A percentile compares a stretch with the other conserved stretches of the same genome.
Evolutionary conservation across 2,329 filamentous ascomycete species (phyloP).

Genomic region (Aspergillus pseudotamarii): DNA sequence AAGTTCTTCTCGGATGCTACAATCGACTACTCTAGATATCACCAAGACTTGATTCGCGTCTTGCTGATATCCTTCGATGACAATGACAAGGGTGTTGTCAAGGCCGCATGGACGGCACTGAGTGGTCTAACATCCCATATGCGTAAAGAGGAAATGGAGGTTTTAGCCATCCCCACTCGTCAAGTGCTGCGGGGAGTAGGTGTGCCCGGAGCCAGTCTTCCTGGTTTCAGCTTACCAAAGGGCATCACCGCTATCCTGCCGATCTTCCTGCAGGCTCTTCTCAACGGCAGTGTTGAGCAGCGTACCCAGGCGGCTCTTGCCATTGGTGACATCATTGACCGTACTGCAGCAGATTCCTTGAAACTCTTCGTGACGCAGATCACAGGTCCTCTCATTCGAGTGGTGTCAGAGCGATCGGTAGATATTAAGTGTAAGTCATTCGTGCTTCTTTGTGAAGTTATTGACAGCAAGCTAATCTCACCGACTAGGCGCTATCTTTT

Average conservation of each 20-base stretch:
- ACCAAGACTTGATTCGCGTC: constrained; percentile 90
- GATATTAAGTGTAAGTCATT: constrained; percentile 72
- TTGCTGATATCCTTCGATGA: constrained; percentile 93
- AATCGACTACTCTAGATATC: constrained; percentile 92
- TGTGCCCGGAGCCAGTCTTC: constrained; percentile 78
- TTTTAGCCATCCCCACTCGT: constrained; percentile 80
- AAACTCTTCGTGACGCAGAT: constrained; percentile 97
- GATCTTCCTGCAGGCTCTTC: constrained; percentile 95
- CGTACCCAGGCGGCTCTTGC: constrained; percentile 87
- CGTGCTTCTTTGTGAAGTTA: neutral
- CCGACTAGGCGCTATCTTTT: constrained; percentile 74
- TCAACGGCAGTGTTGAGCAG: constrained; percentile 94
- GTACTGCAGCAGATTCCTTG: constrained; percentile 81
- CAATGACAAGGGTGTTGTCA: constrained; percentile 78
- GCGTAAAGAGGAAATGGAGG: constrained; percentile 97
- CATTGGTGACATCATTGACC: constrained; percentile 93
- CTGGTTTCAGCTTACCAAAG: constrained; percentile 89
- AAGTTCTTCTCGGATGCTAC: constrained; percentile 81
- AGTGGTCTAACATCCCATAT: constrained; percentile 85
- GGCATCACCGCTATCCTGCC: constrained; percentile 95
- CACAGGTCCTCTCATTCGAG: constrained; percentile 94
- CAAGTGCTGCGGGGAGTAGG: constrained; percentile 87
- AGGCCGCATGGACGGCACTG: constrained; percentile 84
- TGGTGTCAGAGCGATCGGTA: constrained; percentile 92
- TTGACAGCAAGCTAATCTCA: constrained; percentile 22